These are phyloP conservation scores for Tetrapisispora iriomotensis DNA, from an alignment of 805 yeast genomes.

Conservation along the genomic window DNA sequence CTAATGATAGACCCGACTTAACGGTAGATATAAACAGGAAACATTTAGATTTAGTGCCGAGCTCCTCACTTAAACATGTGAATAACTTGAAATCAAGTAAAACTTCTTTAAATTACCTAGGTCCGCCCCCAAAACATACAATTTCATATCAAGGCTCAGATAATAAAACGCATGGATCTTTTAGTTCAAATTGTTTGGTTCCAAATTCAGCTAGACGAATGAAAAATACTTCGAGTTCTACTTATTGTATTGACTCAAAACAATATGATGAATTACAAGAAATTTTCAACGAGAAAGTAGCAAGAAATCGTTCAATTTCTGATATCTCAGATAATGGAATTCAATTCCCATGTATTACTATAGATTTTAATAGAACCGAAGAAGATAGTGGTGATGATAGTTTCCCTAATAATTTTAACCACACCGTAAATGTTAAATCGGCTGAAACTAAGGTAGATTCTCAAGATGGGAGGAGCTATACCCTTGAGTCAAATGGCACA, in stretches of 20 bases:
- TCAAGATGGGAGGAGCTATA: neutral
- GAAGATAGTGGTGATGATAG: too few species aligned
- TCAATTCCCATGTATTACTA: conserved; percentile 3
- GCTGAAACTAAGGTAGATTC: neutral
- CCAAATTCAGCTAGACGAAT: too few species aligned
- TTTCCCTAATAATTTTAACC: too few species aligned
- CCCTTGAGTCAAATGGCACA: neutral
- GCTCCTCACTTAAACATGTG: neutral
- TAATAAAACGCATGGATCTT: too few species aligned
- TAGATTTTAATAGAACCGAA: neutral
- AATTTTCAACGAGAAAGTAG: neutral
- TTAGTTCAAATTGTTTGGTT: too few species aligned
- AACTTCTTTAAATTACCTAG: neutral
- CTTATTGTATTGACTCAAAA: neutral
- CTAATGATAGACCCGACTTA: neutral
- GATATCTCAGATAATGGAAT: conserved; percentile 1
- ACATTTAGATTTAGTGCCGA: too few species aligned
- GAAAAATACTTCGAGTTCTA: neutral
- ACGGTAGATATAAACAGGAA: neutral
- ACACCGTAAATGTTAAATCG: neutral
- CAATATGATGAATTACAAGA: conserved; percentile 1
- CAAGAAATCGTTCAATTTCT: neutral
- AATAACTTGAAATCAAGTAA: neutral
- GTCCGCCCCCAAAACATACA: neutral
- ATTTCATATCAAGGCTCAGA: neutral